Conservation (phyloP, 306 rosid species). For the Vigna reflexopilosa region DNA sequence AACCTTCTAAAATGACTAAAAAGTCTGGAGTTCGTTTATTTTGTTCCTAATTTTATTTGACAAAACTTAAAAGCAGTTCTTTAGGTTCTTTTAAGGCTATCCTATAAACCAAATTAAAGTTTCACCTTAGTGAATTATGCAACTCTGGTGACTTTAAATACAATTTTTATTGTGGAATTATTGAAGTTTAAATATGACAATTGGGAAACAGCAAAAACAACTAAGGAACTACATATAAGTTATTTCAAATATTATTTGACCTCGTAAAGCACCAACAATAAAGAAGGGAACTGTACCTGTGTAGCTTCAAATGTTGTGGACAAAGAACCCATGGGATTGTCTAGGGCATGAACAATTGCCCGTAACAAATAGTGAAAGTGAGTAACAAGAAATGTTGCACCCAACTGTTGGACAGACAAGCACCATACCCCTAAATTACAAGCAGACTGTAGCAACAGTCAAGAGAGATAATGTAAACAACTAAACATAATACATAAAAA, state of each 20-base stretch:
- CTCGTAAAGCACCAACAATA: not conserved
- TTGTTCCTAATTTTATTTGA: not conserved
- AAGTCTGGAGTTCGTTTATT: not conserved
- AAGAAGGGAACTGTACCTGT: constrained; percentile 56
- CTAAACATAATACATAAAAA: not conserved
- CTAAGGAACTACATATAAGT: not conserved
- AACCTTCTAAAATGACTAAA: not conserved
- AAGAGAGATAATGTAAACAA: constrained; percentile 13
- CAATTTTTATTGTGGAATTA: not conserved
- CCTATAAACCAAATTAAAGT: not conserved
- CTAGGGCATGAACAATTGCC: constrained; percentile 75
- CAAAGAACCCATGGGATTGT: constrained; percentile 86
- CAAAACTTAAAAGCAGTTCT: not conserved
- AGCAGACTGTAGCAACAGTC: constrained; percentile 62
- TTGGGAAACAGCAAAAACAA: not conserved
- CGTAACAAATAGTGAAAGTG: constrained; percentile 61
- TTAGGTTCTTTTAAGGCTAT: not conserved
- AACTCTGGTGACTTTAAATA: not conserved
- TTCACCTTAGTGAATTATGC: not conserved
- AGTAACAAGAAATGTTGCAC: constrained; percentile 50
- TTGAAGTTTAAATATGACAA: not conserved
- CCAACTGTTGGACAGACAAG: constrained; percentile 78
- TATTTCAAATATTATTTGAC: not conserved
- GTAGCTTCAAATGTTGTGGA: constrained; percentile 93
- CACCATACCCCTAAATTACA: constrained; percentile 94